A percentile compares a stretch with the other conserved stretches of the same genome.
Evolutionary conservation across 805 yeast genomes (phyloP).

Genomic region (Grigorovia jiainica): DNA sequence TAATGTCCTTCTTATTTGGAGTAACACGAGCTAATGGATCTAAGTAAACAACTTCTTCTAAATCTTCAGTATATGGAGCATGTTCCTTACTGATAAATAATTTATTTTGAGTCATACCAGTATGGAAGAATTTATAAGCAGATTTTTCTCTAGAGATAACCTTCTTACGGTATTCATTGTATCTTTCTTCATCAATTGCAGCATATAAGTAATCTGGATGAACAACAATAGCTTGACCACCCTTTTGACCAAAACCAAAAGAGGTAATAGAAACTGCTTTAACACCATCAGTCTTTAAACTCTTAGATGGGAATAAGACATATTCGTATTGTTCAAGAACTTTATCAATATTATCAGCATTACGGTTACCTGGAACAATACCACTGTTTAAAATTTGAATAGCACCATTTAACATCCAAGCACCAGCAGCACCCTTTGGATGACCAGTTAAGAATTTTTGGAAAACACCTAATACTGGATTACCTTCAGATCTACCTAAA

Average conservation of each 20-base stretch:
- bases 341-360: constrained; percentile 92
- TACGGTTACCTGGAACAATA: constrained; percentile 96
- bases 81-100: constrained; percentile 88
- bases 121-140: constrained; percentile 92
- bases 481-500: constrained; percentile 94
- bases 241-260: constrained; percentile 99
- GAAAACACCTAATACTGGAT: constrained; percentile 96
- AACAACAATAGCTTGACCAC: constrained; percentile 87
- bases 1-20: constrained; percentile 23
- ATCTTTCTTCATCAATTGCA: constrained; percentile 61
- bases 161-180: constrained; percentile 59
- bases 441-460: constrained; percentile 98
- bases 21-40: constrained; percentile 75
- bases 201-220: constrained; percentile 93
- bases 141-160: constrained; percentile 75
- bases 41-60: constrained; percentile 84
- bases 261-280: constrained; percentile 96
- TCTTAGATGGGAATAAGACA: constrained; percentile 88
- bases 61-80: constrained; percentile 84
- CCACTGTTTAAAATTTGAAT: constrained; percentile 88
- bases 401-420: constrained; percentile 99
- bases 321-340: constrained; percentile 73
- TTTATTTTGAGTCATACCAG: constrained; percentile 82
- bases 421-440: constrained; percentile 99
- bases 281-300: constrained; percentile 90